These are phyloP conservation scores for Chenopodium quinoa DNA, from an alignment of 148 eudicot species.

Conservation along the genomic window DNA sequence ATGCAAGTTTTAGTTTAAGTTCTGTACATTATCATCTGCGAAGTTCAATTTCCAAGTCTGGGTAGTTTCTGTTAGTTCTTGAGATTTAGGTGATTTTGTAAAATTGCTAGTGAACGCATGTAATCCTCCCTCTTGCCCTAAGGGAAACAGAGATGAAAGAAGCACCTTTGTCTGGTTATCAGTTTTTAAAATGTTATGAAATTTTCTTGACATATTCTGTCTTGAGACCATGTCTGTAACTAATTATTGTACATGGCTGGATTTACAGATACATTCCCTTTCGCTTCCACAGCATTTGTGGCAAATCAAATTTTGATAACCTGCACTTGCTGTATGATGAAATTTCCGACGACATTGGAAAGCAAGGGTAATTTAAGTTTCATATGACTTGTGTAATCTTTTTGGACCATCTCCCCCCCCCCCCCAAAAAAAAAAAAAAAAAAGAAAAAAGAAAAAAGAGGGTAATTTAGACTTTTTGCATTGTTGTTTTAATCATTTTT, in stretches of 20 bases:
- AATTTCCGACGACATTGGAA: slow-evolving; percentile 68
- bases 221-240: not conserved
- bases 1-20: not conserved
- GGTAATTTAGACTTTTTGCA: slow-evolving; percentile 26
- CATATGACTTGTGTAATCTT: not conserved
- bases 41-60: not conserved
- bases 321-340: slow-evolving; percentile 62
- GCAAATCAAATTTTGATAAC: slow-evolving; percentile 68
- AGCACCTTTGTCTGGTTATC: not conserved
- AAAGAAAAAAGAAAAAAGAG: no score
- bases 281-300: slow-evolving; percentile 81
- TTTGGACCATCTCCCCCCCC: not conserved
- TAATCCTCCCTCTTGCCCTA: not conserved
- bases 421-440: not conserved
- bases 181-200: not conserved
- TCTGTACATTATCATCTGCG: not conserved
- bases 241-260: slow-evolving; percentile 24
- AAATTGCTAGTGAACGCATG: not conserved
- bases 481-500: slow-evolving; percentile 41
- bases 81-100: not conserved
- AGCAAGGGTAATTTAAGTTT: slow-evolving; percentile 64
- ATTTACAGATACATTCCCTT: slow-evolving; percentile 71
- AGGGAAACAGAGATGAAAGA: not conserved
- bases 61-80: not conserved
- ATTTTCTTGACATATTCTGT: slow-evolving; percentile 6